Evolutionary conservation across 75 land plant species (phyloP), one percentile per base, ranked within the genome.

Genomic region (Ceratopteris richardii): DNA sequence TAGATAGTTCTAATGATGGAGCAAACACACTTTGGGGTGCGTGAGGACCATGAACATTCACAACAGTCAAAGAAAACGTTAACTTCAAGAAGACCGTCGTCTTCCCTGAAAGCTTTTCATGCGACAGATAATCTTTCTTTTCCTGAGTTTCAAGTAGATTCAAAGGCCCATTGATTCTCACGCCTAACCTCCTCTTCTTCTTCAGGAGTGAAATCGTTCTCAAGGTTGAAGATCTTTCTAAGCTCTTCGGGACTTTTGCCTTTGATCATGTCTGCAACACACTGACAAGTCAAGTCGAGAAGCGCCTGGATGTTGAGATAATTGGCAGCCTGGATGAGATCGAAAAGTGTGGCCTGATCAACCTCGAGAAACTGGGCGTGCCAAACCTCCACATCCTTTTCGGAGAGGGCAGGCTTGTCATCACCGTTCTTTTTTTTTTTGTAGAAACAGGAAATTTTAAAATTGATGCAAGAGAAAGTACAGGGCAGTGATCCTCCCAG

Each of bases 291-390:
- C 41, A 71, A 39, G 31, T 71, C 74, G 20, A 71, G 40, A 13
- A 71, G 33, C 43, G 29, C 40, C 56, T 48, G 42, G 41, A 71
- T 71, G 61, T 65, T 72, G 1, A 72, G 55, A 39, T 65, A 65
- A 31, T 65, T 72, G 20, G 74, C 63, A 39, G 68, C 74, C 69
- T 41, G 58, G 42, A 84, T 77, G 39, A 84, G 69, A 54, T 84
- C 84, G 36, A 74, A 84, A 28, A 83, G 74, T 24, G 78, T 83
- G 37, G 71, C 76, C 66, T 80, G 78, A 42, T 83, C 90, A 31
- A 83, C 87, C 20, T 80, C 69, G 57, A 83, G 66, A 58, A 77
- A 83, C 0, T 79, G 83, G 31, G 43, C 25, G 23, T 86, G 83
- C 80, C 77, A 86, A 0, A 47, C 17, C 77, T 80, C 80, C 33